Evolutionary conservation across 2,329 filamentous ascomycete genomes (phyloP), one percentile per base, ranked within the genome.

Genomic region (Exutisphaerella laricina): DNA sequence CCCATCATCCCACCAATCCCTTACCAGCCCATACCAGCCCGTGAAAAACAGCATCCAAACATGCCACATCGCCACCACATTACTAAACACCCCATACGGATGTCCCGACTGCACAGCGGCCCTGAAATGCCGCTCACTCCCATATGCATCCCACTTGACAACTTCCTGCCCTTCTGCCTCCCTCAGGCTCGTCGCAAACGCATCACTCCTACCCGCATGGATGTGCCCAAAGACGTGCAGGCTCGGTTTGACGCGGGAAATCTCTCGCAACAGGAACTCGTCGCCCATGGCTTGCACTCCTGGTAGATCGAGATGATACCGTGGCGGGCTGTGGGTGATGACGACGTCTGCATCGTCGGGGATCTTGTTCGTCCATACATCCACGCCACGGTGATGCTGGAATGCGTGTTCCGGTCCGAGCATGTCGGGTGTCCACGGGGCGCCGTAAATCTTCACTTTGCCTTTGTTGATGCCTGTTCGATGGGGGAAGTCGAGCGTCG

Each of bases 171-270:
- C 88, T 33, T 84, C 77, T 7, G 6, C 6, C n/a, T n/a, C n/a
- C n/a, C n/a, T n/a, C 6, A 38, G 56, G 26, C 56, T 14, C 30
- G 33, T 34, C 1, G 58, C 58, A 8, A 59, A 39, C 6, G 45
- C 34, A 41, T 60, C 58, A 20, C 45, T 54, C 29, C 50, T 49
- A 3, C 79, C 85, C 58, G 75, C 84, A 67, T 95, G 88, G 17
- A 89, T 76, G 64, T 95, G 88, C 1, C 88, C 88, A 61, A 92
- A 94, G 35, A 94, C 75, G 63, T 94, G 87, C 10, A 94, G 68
- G 9, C 71, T 71, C 0, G 88, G 88, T 49, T 78, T 80, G 8
- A 88, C 79, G 25, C 84, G 77, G 80, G 84, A 86, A 13, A 85
- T 65, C 58, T 94, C 88, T 10, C 72, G 66, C 4, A 90, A 72